A percentile compares a stretch with the other conserved stretches of the same genome.
These are phyloP conservation scores for Hyphopichia wangnamkhiaoensis DNA, from an alignment of 1,139 yeast genomes.

Conservation along the genomic window DNA sequence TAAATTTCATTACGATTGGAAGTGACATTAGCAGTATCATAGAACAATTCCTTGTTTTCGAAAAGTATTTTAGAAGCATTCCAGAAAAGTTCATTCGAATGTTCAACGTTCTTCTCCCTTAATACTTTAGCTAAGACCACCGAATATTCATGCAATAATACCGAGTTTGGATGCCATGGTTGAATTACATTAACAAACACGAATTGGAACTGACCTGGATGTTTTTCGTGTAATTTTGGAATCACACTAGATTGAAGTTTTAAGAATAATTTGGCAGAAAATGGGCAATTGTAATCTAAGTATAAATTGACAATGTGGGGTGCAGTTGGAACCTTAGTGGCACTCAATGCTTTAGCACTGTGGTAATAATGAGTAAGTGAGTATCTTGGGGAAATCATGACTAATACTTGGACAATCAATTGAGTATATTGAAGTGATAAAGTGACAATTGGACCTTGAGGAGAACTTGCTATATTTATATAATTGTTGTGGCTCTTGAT, in stretches of 20 bases:
- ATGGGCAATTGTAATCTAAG: constrained; percentile 81
- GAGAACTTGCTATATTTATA: no score
- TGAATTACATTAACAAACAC: constrained; percentile 70
- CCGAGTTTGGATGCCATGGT: constrained; percentile 85
- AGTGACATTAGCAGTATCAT: constrained; percentile 59
- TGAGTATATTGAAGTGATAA: no score
- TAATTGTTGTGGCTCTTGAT: no score
- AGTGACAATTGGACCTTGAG: no score
- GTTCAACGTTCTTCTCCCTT: constrained; percentile 34
- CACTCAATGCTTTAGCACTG: constrained; percentile 20
- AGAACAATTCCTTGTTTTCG: constrained; percentile 52
- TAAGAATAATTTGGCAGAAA: constrained; percentile 62
- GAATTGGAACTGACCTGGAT: constrained; percentile 56
- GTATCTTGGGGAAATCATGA: constrained; percentile 46
- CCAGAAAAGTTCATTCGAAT: constrained; percentile 54
- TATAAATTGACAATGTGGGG: constrained; percentile 51
- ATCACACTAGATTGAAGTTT: constrained; percentile 55
- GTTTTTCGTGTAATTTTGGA: constrained; percentile 49
- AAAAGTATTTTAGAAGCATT: constrained; percentile 57
- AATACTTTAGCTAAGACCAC: constrained; percentile 64
- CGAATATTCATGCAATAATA: constrained; percentile 68
- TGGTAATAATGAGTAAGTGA: constrained; percentile 38
- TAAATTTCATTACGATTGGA: constrained; percentile 60
- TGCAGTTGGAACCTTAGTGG: constrained; percentile 15
- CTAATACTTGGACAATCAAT: no score